phyloP scores from a whole-genome alignment of 2,329 filamentous ascomycete species.

The Xylariaceae sp. region DNA sequence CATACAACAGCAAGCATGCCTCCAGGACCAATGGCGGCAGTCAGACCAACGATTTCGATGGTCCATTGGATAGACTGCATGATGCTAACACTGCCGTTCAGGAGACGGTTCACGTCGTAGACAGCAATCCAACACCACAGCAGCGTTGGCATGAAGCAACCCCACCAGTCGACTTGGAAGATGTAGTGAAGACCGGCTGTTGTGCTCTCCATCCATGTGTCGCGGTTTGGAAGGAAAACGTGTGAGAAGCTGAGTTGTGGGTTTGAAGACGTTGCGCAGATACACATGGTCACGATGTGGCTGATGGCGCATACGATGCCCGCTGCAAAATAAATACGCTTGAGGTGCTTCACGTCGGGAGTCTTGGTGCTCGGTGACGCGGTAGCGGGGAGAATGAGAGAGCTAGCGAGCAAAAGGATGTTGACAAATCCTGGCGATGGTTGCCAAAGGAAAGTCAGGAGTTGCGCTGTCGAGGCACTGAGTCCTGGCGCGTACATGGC shows the following conservation, averaged over 20 bases:
- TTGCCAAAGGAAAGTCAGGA: slow-evolving; percentile 29
- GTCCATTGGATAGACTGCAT: slow-evolving; percentile 17
- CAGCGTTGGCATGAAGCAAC: slow-evolving; percentile 24
- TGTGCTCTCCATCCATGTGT: slow-evolving; percentile 20
- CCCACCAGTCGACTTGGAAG: slow-evolving; percentile 30
- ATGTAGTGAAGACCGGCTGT: slow-evolving; percentile 29
- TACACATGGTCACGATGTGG: slow-evolving; percentile 24
- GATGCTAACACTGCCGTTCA: slow-evolving; percentile 6
- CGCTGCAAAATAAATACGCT: slow-evolving; percentile 23
- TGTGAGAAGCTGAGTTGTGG: slow-evolving; percentile 23
- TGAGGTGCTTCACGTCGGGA: slow-evolving; percentile 27
- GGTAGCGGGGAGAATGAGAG: slow-evolving; percentile 9
- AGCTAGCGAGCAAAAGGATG: slow-evolving; percentile 21
- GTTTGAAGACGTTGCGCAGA: slow-evolving; percentile 22
- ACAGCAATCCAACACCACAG: slow-evolving; percentile 27
- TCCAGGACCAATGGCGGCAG: slow-evolving; percentile 26
- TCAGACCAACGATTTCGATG: slow-evolving; percentile 18
- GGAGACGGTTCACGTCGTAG: slow-evolving; percentile 24
- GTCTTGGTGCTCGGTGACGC: background rate
- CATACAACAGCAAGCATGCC: slow-evolving; percentile 24
- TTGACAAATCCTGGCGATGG: slow-evolving; percentile 24
- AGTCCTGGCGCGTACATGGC: slow-evolving; percentile 23
- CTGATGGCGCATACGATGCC: slow-evolving; percentile 21
- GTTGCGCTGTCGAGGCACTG: slow-evolving; percentile 19
- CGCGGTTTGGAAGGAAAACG: slow-evolving; percentile 25